Base-by-base conservation (phyloP, 2,329 filamentous ascomycete species). In the Cercospora sp. region DNA sequence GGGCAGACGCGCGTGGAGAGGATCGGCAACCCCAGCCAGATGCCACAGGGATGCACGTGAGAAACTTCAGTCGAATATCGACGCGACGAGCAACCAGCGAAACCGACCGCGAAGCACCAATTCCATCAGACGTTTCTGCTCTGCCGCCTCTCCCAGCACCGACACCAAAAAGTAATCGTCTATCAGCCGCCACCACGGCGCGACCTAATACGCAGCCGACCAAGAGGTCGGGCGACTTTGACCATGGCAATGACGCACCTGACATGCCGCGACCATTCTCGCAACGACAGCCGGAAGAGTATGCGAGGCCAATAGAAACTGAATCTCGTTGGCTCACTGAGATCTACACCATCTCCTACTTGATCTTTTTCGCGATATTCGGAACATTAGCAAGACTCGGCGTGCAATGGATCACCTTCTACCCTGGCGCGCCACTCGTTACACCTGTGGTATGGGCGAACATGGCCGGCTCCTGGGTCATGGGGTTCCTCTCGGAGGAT, bases 391-490 rank as follows among this genome's bases (percentile, higher is more conserved):
- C 93, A 0, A 88, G 94, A 10, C 82, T 97, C 0, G 94, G 93
- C 3, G 81, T 97, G 7, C 88, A 93, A 76, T 89, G 90, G 58
- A 81, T 97, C 62, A 95, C 93, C 0, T 87, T 85, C 65, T 97
- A 97, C 77, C 89, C 91, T 1, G 90, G 90, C 23, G 88, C 91
- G 0, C 93, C 93, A 0, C 83, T 95, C 23, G 82, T 88, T 5
- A 94, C 92, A 65, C 86, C 88, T 61, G 89, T 91, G 1, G 80
- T 97, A 23, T 98, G 94, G 94, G 90, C 93, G 68, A 97, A 98
- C 75, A 90, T 97, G 58, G 88, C 84, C 1, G 94, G 94, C 1
- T 91, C 91, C 65, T 77, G 96, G 0, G 73, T 97, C 67, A 91
- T 98, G 87, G 94, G 95, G 2, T 96, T 97, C 76, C 84, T 97